Conservation (phyloP, 495 filamentous ascomycete genomes). For the Cercophora newfieldiana region DNA sequence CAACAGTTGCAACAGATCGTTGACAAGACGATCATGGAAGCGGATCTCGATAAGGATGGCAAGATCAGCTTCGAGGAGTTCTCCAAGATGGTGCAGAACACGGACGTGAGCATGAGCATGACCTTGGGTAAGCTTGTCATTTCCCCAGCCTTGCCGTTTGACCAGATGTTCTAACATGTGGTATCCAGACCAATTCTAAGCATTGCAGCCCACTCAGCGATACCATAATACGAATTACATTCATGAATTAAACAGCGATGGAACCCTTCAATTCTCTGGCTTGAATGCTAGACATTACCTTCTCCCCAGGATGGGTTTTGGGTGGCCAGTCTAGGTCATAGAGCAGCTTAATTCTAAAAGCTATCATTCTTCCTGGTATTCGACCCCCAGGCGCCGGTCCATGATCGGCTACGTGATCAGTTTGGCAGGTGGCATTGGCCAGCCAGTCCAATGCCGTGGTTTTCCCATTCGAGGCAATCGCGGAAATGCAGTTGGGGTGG, state of each 20-base stretch:
- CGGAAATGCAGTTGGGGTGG: too few species aligned
- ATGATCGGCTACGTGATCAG: too few species aligned
- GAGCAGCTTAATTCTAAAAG: too few species aligned
- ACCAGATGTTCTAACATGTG: not conserved
- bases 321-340: too few species aligned
- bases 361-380: not conserved
- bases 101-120: slow-evolving; percentile 97
- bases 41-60: slow-evolving; percentile 90
- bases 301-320: not conserved
- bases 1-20: slow-evolving; percentile 97
- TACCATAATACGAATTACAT: slow-evolving; percentile 3
- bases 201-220: not conserved
- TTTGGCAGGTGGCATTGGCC: too few species aligned
- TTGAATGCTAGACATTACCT: not conserved
- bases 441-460: too few species aligned
- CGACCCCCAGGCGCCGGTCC: too few species aligned
- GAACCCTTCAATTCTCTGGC: not conserved
- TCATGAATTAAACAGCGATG: slow-evolving; percentile 3
- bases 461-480: too few species aligned
- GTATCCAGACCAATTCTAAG: slow-evolving; percentile 10
- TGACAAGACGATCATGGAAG: slow-evolving; percentile 99
- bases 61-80: slow-evolving; percentile 99
- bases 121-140: slow-evolving; percentile 71
- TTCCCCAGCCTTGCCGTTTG: not conserved
- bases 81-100: slow-evolving; percentile 97